These are phyloP conservation scores for Ramularia endophylla DNA, from an alignment of 2,329 filamentous ascomycete genomes.

Conservation along the genomic window DNA sequence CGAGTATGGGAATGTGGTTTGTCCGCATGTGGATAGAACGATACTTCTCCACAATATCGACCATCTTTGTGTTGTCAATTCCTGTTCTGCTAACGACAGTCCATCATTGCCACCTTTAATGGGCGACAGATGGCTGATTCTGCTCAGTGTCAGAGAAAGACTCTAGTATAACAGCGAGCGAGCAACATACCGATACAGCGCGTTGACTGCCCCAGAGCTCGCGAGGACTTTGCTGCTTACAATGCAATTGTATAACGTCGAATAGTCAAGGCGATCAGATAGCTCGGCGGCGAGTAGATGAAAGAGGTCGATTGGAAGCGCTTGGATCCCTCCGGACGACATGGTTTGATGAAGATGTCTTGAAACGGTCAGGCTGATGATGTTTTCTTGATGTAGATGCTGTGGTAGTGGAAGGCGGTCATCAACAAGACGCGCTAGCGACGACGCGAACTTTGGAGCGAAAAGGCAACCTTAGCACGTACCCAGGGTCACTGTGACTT, in stretches of 20 bases:
- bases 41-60: constrained; percentile 63
- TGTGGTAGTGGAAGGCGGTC: constrained; percentile 6
- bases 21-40: constrained; percentile 57
- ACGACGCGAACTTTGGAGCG: too few relatives aligned
- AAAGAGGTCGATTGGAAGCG: constrained; percentile 54
- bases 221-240: constrained; percentile 52
- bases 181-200: constrained; percentile 54
- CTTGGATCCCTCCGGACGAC: constrained; percentile 9
- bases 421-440: too few relatives aligned
- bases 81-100: constrained; percentile 37
- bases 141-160: constrained; percentile 17
- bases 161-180: neutral
- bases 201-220: constrained; percentile 50
- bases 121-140: constrained; percentile 40
- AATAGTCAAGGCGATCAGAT: constrained; percentile 50
- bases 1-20: constrained; percentile 63
- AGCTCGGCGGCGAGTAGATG: constrained; percentile 57
- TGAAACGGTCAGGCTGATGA: too few relatives aligned
- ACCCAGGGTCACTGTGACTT: too few relatives aligned
- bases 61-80: constrained; percentile 51
- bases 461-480: too few relatives aligned
- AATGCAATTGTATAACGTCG: constrained; percentile 55
- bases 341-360: constrained; percentile 3
- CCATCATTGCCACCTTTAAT: constrained; percentile 41
- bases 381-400: constrained; percentile 7